These are phyloP conservation scores for Kodamaea anthophila DNA, from an alignment of 1,139 yeast species.

Conservation along the genomic window DNA sequence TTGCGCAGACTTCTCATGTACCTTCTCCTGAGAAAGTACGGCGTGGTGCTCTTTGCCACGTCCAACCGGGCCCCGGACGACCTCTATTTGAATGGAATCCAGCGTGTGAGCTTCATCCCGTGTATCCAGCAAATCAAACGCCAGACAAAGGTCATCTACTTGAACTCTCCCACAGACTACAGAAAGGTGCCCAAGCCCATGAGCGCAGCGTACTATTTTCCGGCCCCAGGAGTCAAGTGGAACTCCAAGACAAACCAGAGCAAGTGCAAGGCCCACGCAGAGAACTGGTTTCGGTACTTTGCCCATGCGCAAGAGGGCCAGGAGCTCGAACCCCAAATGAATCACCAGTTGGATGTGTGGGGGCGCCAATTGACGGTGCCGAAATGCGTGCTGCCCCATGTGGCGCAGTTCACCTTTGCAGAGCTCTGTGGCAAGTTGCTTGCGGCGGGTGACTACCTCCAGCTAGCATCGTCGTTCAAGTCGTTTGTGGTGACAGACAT, in stretches of 20 bases:
- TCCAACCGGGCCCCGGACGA: constrained; percentile 95
- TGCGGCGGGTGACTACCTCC: constrained; percentile 94
- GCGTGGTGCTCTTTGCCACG: constrained; percentile 85
- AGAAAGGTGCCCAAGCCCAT: constrained; percentile 81
- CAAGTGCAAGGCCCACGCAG: constrained; percentile 58
- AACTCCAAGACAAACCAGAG: constrained; percentile 44
- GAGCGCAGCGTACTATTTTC: constrained; percentile 73
- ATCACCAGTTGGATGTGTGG: constrained; percentile 60
- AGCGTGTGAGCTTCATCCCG: constrained; percentile 84
- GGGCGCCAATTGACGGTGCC: constrained; percentile 81
- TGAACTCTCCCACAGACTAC: constrained; percentile 91
- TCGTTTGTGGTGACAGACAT: constrained; percentile 85
- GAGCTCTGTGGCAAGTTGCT: constrained; percentile 81
- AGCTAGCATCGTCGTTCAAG: constrained; percentile 70
- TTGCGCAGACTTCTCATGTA: constrained; percentile 67
- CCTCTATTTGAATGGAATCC: constrained; percentile 87
- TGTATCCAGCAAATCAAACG: constrained; percentile 76
- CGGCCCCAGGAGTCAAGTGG: constrained; percentile 58
- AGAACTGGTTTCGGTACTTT: constrained; percentile 76
- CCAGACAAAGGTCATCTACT: constrained; percentile 67
- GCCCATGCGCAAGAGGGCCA: constrained; percentile 32
- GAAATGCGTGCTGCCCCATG: constrained; percentile 64
- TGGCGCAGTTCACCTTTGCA: constrained; percentile 83
- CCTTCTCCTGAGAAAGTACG: constrained; percentile 60
- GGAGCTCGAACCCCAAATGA: constrained; percentile 23